These are phyloP conservation scores for Berkeleyomyces rouxiae DNA, from an alignment of 2,329 filamentous ascomycete species.

Conservation along the genomic window DNA sequence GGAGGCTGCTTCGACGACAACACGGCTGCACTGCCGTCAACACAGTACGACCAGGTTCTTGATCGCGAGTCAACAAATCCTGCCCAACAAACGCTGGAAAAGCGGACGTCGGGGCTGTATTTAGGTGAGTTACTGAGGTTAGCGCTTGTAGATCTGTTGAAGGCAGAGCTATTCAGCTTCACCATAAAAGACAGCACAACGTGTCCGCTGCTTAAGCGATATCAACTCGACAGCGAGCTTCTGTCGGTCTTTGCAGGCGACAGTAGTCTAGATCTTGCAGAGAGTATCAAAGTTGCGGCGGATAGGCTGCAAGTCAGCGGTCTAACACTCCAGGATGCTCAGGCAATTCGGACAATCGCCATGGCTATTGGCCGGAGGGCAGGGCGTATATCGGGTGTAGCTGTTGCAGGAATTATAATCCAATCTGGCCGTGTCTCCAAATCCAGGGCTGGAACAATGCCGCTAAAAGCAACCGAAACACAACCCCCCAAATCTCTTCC, in stretches of 20 bases:
- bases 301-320: neutral
- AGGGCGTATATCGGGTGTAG: conserved; percentile 16
- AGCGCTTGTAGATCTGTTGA: conserved; percentile 33
- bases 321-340: conserved; percentile 33
- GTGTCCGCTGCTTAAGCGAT: conserved; percentile 37
- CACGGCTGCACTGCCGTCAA: conserved; percentile 52
- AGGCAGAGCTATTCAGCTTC: neutral
- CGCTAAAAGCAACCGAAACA: neutral
- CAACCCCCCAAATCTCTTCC: neutral
- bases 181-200: neutral
- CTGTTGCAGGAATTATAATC: conserved; percentile 17
- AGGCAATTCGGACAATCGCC: conserved; percentile 43
- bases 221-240: conserved; percentile 53
- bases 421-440: conserved; percentile 14
- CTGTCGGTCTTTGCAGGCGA: conserved; percentile 33
- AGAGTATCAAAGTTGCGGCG: neutral
- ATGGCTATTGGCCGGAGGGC: conserved; percentile 15
- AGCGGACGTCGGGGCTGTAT: conserved; percentile 70
- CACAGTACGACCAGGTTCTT: conserved; percentile 48
- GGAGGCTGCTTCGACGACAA: conserved; percentile 57
- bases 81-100: conserved; percentile 68
- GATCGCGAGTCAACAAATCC: conserved; percentile 55
- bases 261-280: neutral
- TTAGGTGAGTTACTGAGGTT: conserved; percentile 58
- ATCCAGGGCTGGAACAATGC: neutral